phyloP scores from a whole-genome alignment of 169 alveolate species.

The Cryptosporidium sp. region DNA sequence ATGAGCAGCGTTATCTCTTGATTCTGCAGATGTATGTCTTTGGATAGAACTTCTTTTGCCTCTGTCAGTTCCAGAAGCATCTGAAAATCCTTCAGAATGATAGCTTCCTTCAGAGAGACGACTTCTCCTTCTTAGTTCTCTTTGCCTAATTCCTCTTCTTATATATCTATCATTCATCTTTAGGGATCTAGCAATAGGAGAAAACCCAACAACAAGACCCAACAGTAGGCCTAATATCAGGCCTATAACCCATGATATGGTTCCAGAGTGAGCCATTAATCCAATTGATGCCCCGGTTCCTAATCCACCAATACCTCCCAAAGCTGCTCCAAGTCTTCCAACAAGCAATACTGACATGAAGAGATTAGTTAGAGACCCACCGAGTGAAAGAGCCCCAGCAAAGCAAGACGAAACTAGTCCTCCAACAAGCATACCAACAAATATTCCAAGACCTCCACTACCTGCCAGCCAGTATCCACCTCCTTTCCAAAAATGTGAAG shows the following conservation, averaged over 20 bases:
- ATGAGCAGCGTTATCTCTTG: constrained; percentile 16
- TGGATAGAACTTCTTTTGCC: constrained; percentile 32
- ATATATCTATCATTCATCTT: constrained; percentile 80
- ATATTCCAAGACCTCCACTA: constrained; percentile 69
- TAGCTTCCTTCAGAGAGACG: constrained; percentile 55
- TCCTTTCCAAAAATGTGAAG: constrained; percentile 79
- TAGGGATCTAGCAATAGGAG: constrained; percentile 79
- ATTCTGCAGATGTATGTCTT: constrained; percentile 35
- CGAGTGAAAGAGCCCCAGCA: constrained; percentile 79
- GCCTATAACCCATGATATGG: constrained; percentile 75
- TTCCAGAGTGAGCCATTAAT: constrained; percentile 75
- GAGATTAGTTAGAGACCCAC: constrained; percentile 77
- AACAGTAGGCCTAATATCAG: constrained; percentile 75
- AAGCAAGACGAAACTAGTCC: constrained; percentile 79
- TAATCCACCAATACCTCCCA: constrained; percentile 70
- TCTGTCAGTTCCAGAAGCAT: constrained; percentile 69
- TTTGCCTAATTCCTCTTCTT: constrained; percentile 78
- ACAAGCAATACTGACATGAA: constrained; percentile 76
- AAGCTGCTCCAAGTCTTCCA: constrained; percentile 77
- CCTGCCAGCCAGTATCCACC: constrained; percentile 82
- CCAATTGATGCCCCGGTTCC: constrained; percentile 74
- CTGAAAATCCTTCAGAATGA: constrained; percentile 65
- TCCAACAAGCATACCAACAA: constrained; percentile 78
- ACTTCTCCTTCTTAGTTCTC: constrained; percentile 77
- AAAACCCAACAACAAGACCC: constrained; percentile 79